phyloP scores from a whole-genome alignment of 2,329 filamentous ascomycete genomes.

The Ophiostoma populinum region DNA sequence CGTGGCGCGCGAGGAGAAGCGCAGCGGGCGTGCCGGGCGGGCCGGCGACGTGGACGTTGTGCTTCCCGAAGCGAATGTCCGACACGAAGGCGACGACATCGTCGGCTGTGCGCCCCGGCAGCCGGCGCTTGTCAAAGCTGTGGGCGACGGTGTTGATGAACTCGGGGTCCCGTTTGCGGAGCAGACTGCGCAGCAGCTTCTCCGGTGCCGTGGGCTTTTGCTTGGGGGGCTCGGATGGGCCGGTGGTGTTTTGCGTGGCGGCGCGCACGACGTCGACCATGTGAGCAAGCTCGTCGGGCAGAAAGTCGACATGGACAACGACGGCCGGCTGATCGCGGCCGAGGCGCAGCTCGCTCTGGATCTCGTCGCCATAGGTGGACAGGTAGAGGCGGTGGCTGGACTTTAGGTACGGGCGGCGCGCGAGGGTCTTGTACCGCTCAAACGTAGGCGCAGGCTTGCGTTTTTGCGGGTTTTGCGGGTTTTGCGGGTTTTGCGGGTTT shows the following conservation, averaged over 20 bases:
- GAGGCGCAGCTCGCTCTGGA: conserved; percentile 2
- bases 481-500: too few species aligned
- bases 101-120: conserved; percentile 13
- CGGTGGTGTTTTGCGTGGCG: neutral
- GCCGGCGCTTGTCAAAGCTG: neutral
- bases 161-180: neutral
- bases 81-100: conserved; percentile 22
- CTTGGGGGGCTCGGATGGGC: neutral
- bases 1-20: conserved; percentile 15
- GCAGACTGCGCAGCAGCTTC: neutral
- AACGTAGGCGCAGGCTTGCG: too few species aligned
- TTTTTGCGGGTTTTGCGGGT: too few species aligned
- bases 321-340: neutral
- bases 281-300: conserved; percentile 18
- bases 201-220: neutral
- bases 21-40: conserved; percentile 7
- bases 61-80: conserved; percentile 16
- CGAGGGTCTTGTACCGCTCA: neutral
- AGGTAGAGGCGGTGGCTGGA: conserved; percentile 11
- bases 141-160: neutral
- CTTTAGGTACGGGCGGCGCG: conserved; percentile 14
- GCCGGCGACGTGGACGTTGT: neutral
- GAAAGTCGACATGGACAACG: conserved; percentile 30
- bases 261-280: conserved; percentile 1
- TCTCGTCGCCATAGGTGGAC: conserved; percentile 7